These are phyloP conservation scores for Kwoniella dendrophila DNA, from an alignment of 768 basidiomycete species.

Conservation along the genomic window DNA sequence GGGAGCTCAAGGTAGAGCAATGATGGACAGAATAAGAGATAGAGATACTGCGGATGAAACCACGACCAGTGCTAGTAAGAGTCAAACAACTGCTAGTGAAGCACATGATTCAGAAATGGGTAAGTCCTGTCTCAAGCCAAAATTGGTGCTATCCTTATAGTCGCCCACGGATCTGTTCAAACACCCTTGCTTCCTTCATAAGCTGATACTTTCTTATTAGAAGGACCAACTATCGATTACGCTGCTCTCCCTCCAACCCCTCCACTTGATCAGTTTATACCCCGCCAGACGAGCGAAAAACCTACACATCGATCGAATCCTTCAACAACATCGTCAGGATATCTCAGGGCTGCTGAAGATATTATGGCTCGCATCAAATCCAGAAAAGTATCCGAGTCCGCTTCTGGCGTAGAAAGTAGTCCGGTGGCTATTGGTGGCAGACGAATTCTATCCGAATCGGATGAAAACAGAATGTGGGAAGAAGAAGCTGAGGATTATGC, in stretches of 20 bases:
- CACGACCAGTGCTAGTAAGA: constrained; percentile 34
- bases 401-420: constrained; percentile 38
- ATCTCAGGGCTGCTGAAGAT: constrained; percentile 73
- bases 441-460: constrained; percentile 31
- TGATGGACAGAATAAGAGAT: constrained; percentile 50
- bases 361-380: constrained; percentile 81
- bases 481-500: constrained; percentile 18
- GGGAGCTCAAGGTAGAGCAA: constrained; percentile 48
- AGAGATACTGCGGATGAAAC: constrained; percentile 41
- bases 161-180: too few relatives aligned
- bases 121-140: constrained; percentile 13
- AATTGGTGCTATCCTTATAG: background rate
- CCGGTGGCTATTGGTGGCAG: constrained; percentile 23
- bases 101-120: constrained; percentile 9
- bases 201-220: constrained; percentile 9
- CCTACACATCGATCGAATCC: constrained; percentile 47
- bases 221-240: constrained; percentile 31
- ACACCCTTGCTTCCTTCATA: too few relatives aligned
- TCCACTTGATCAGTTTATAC: constrained; percentile 17
- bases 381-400: constrained; percentile 44
- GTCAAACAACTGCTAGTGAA: constrained; percentile 13
- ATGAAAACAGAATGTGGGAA: constrained; percentile 29
- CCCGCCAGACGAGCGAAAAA: constrained; percentile 10
- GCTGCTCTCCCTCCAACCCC: constrained; percentile 39
- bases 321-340: constrained; percentile 56